Base-by-base conservation (phyloP, 2,329 filamentous ascomycete species). In the Fusarium sp. region DNA sequence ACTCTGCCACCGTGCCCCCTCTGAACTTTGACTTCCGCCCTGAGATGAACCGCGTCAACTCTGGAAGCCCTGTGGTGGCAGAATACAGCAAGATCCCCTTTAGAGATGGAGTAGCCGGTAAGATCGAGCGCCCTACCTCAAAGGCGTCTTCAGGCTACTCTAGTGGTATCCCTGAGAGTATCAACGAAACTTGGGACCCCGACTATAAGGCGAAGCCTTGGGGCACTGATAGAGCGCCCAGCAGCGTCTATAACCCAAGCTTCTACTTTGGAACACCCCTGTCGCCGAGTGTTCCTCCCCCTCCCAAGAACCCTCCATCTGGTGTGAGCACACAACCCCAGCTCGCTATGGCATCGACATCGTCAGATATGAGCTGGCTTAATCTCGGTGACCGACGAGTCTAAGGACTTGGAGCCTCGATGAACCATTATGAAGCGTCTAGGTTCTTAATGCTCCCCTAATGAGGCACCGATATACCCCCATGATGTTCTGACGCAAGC, bases 361-460 rank as follows among this genome's bases (percentile, higher is more conserved):
- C 88, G 14, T 88, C 87, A 60, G 93, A 95, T 80, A 93, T 95
- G 92, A 94, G 92, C 82, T 95, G 93, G 93, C 83, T 95, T 72
- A 94, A 95, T 78, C 86, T 95, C 20, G 91, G 90, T 56, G 88
- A 88, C 40, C 79, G 81, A 47, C 79, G 77, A 69, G 69, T 75
- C 61, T 81, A 69, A 70, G 61, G 63, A 64, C 61, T 58, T 64
- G 47, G 61, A 70, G 54, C 67, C 65, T 69, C 69, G 45, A 73
- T 65, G 67, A 77, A 67, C 62, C 58, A 63, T 68, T 64, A 78
- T 67, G 72, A 75, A 56, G 61, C 68, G 66, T 52, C 69, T 69
- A 54, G 65, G 59, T 67, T 45, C 60, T 64, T 60, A 66, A 67
- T 72, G 45, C 35, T 61, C 62, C 24, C 47, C 27, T 72, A 59